Conservation (phyloP, 805 yeast species). For the Candida ascalaphidarum region DNA sequence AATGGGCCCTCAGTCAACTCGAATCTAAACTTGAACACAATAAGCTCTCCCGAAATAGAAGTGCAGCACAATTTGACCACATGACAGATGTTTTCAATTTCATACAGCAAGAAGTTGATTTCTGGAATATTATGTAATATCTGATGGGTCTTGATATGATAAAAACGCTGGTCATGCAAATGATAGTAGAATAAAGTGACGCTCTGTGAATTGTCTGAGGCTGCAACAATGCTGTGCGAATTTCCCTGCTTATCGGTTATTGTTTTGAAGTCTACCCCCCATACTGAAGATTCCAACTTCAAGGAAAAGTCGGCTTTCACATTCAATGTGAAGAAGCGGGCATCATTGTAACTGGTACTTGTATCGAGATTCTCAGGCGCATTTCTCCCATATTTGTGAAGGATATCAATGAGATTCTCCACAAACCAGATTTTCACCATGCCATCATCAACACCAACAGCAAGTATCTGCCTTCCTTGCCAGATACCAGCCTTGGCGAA, state of each 20-base stretch:
- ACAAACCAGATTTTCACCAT: slow-evolving; percentile 31
- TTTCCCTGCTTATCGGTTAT: slow-evolving; percentile 8
- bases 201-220: slow-evolving; percentile 47
- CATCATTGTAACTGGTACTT: slow-evolving; percentile 1
- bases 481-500: slow-evolving; percentile 31
- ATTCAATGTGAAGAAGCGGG: slow-evolving; percentile 11
- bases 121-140: slow-evolving; percentile 50
- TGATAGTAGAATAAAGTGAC: slow-evolving; percentile 33
- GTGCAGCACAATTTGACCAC: slow-evolving; percentile 25
- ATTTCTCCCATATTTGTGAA: not conserved
- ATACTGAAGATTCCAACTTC: slow-evolving; percentile 38
- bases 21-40: slow-evolving; percentile 28
- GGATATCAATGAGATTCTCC: slow-evolving; percentile 5
- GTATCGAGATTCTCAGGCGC: not conserved
- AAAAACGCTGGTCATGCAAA: slow-evolving; percentile 13
- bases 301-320: slow-evolving; percentile 18
- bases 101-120: slow-evolving; percentile 28
- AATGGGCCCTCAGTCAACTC: slow-evolving; percentile 17
- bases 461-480: slow-evolving; percentile 33
- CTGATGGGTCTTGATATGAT: slow-evolving; percentile 28
- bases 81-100: slow-evolving; percentile 11
- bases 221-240: slow-evolving; percentile 28
- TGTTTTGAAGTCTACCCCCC: slow-evolving; percentile 51
- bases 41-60: slow-evolving; percentile 40
- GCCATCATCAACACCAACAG: slow-evolving; percentile 51